Evolutionary conservation across 2,329 filamentous ascomycete species (phyloP), one percentile per base, ranked within the genome.

Genomic region (Pestalotiopsis fici): DNA sequence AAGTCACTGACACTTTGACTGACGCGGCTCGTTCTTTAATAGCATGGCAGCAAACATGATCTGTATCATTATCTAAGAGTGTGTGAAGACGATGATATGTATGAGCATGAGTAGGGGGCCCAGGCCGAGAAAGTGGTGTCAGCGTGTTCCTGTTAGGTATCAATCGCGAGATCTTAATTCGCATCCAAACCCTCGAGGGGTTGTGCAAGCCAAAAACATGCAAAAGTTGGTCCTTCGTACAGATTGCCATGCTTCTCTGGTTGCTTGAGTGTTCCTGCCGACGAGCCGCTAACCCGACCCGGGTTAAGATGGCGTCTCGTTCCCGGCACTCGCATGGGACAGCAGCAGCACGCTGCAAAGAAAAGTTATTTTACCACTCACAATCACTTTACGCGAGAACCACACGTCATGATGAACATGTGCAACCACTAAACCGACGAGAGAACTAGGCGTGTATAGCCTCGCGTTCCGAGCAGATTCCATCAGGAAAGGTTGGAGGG

Each of bases 221-320:
- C 66, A 66, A 65, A 71, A 64, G 66, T 66, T 71, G 65, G 47
- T 57, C 50, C 31, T 59, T 68, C 23, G 62, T 65, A 68, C 64
- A 70, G 72, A 72, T 69, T 65, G 66, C 61, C 67, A 71, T 72
- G 56, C 66, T 69, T 67, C 70, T 67, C 11, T 21, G 13, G 13
- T 12, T 13, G 13, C 39, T 43, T 18, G 18, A 31, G 31, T 59
- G 57, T 60, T 27, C 57, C 31, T 39, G 27, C 28, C 47, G 37
- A 55, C 27, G 47, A 64, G 61, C 61, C 47, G 47, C 61, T 56
- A 64, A 55, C 61, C 27, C 61, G 28, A 64, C 15, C 18, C 28
- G 28, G 61, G 25, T 54, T 64, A 23, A 50, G 43, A 43, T 55
- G 27, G 31, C 28, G 28, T 35, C 15, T 60, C 31, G 31, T 60